Conservation (phyloP, 345 rosid genomes). For the Limnanthes douglasii region DNA sequence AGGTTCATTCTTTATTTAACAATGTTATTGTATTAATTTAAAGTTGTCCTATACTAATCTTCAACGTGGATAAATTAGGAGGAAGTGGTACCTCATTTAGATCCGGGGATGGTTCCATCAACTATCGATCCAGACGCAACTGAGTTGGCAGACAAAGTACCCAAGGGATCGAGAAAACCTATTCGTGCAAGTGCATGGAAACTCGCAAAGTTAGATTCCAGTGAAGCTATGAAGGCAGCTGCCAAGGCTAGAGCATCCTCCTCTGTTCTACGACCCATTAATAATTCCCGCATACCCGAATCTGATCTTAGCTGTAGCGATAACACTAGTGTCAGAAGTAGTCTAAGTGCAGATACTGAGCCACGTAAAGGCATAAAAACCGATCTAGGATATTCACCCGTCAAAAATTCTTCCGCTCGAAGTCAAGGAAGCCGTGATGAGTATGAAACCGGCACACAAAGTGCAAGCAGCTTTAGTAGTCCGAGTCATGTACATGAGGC, state of each 20-base stretch:
- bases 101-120: slow-evolving; percentile 93
- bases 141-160: slow-evolving; percentile 49
- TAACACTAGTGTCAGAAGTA: slow-evolving; percentile 68
- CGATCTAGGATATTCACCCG: slow-evolving; percentile 34
- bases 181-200: slow-evolving; percentile 83
- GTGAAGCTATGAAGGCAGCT: slow-evolving; percentile 79
- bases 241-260: slow-evolving; percentile 97
- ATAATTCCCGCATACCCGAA: slow-evolving; percentile 36
- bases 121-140: slow-evolving; percentile 91
- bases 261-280: slow-evolving; percentile 70
- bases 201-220: slow-evolving; percentile 77
- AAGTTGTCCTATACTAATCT: background rate
- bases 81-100: slow-evolving; percentile 92
- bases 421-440: slow-evolving; percentile 93
- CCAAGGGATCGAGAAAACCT: slow-evolving; percentile 50
- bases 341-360: slow-evolving; percentile 69
- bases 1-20: background rate
- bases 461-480: slow-evolving; percentile 86
- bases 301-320: slow-evolving; percentile 73
- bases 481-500: slow-evolving; percentile 75
- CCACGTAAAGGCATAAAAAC: slow-evolving; percentile 15
- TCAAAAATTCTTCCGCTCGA: slow-evolving; percentile 54
- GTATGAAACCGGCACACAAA: slow-evolving; percentile 70
- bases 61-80: slow-evolving; percentile 33
- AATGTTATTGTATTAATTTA: background rate